Conservation (phyloP, 1,139 yeast genomes). For the Hanseniaspora sp. region DNA sequence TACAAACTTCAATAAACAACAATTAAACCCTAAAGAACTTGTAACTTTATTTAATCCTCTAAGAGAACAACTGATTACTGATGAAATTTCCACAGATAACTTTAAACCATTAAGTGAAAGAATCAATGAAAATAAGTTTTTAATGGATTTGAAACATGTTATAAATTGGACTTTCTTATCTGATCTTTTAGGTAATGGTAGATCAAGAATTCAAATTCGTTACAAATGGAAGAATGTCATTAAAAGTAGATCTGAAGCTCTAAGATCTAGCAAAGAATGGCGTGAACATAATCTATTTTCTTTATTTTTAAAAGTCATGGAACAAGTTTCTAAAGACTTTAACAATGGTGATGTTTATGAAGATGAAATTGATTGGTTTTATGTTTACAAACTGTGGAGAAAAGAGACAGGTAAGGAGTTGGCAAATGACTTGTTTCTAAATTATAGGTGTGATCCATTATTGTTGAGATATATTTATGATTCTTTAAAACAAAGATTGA, state of each 20-base stretch:
- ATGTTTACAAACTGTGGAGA: slow-evolving; percentile 5
- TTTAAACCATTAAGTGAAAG: not conserved
- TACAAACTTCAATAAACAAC: slow-evolving; percentile 3
- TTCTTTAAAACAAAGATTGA: not conserved
- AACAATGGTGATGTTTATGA: slow-evolving; percentile 9
- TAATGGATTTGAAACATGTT: slow-evolving; percentile 27
- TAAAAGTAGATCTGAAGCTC: slow-evolving; percentile 28
- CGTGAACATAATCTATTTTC: not conserved
- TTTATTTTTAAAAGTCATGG: not conserved
- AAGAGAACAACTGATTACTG: not conserved
- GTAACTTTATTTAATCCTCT: not conserved
- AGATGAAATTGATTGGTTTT: slow-evolving; percentile 15
- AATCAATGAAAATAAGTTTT: not conserved
- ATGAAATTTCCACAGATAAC: not conserved
- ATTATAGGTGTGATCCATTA: slow-evolving; percentile 5
- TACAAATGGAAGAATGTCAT: slow-evolving; percentile 83
- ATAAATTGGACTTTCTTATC: slow-evolving; percentile 88
- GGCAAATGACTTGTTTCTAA: not conserved
- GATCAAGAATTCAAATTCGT: slow-evolving; percentile 87
- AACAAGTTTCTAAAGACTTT: not conserved
- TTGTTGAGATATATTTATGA: slow-evolving; percentile 2
- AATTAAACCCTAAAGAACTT: not conserved
- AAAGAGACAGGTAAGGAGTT: not conserved
- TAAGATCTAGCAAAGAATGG: not conserved
- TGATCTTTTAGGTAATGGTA: slow-evolving; percentile 75